These are phyloP conservation scores for Termitomyces sp. DNA, from an alignment of 768 basidiomycete species.

Conservation along the genomic window DNA sequence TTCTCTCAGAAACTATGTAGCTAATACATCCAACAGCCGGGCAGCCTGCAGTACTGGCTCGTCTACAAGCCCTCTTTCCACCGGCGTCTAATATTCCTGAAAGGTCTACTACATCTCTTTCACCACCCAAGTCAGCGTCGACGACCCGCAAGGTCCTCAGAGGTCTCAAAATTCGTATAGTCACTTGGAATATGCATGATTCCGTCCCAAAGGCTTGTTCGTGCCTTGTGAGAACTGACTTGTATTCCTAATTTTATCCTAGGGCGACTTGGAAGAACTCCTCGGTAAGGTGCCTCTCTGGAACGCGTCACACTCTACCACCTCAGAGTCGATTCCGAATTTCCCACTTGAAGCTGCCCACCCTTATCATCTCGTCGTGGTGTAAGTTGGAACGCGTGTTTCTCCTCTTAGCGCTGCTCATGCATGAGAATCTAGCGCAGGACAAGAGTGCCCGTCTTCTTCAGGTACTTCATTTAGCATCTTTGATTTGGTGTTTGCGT, in stretches of 20 bases:
- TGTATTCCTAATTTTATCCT: constrained; percentile 2
- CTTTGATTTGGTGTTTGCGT: neutral
- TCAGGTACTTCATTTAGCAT: constrained; percentile 38
- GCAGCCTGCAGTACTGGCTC: constrained; percentile 9
- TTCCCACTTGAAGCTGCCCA: constrained; percentile 49
- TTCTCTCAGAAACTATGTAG: neutral
- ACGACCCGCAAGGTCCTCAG: constrained; percentile 7
- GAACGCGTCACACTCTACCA: constrained; percentile 18
- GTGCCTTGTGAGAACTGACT: neutral
- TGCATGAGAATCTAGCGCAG: constrained; percentile 29
- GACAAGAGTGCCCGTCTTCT: constrained; percentile 79
- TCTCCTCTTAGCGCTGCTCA: constrained; percentile 3
- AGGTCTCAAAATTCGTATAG: constrained; percentile 53
- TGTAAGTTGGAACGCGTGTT: constrained; percentile 39
- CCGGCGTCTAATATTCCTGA: constrained; percentile 5
- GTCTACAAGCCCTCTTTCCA: constrained; percentile 15
- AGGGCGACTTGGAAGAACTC: constrained; percentile 73
- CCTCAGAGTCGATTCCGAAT: constrained; percentile 33
- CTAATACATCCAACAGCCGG: neutral
- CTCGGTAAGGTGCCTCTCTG: constrained; percentile 54
- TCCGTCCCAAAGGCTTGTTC: constrained; percentile 61
- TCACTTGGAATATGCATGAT: constrained; percentile 88
- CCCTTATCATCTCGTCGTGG: constrained; percentile 73
- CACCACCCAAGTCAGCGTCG: neutral
- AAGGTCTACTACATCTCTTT: constrained; percentile 5